Conservation (phyloP, 345 rosid species). For the Ceriops zippeliana region DNA sequence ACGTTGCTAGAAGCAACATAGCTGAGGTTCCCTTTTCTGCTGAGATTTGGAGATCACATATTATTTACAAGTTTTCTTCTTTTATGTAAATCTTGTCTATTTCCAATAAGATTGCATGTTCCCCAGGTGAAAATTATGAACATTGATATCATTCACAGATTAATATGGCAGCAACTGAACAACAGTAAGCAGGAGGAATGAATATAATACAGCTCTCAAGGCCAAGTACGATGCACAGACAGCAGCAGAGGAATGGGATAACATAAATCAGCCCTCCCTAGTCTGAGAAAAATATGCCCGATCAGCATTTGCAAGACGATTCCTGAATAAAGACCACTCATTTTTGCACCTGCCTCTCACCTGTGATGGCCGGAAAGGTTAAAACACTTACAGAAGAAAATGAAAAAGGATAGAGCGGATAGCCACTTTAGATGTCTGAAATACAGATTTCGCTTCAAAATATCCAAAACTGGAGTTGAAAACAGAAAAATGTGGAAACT, state of each 20-base stretch:
- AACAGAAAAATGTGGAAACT: not conserved
- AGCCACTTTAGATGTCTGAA: not conserved
- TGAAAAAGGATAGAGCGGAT: not conserved
- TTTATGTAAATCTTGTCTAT: no score
- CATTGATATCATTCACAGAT: no score
- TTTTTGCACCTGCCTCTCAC: conserved; percentile 73
- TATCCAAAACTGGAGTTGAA: not conserved
- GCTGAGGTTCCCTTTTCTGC: no score
- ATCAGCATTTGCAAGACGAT: conserved; percentile 67
- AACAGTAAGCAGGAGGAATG: not conserved
- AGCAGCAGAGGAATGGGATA: not conserved
- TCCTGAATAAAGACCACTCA: conserved; percentile 81
- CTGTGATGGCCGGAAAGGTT: conserved; percentile 31
- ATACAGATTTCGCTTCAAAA: not conserved
- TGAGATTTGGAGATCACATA: no score
- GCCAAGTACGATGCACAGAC: no score
- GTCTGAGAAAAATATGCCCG: conserved; percentile 37
- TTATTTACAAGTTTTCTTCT: no score
- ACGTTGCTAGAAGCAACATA: no score
- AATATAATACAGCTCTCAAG: not conserved
- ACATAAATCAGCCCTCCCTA: conserved; percentile 26
- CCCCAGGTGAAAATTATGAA: no score
- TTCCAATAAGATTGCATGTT: no score
- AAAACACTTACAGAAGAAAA: not conserved
- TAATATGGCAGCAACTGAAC: no score